Base-by-base conservation (phyloP, 768 basidiomycete genomes). In the Mycena filopes region DNA sequence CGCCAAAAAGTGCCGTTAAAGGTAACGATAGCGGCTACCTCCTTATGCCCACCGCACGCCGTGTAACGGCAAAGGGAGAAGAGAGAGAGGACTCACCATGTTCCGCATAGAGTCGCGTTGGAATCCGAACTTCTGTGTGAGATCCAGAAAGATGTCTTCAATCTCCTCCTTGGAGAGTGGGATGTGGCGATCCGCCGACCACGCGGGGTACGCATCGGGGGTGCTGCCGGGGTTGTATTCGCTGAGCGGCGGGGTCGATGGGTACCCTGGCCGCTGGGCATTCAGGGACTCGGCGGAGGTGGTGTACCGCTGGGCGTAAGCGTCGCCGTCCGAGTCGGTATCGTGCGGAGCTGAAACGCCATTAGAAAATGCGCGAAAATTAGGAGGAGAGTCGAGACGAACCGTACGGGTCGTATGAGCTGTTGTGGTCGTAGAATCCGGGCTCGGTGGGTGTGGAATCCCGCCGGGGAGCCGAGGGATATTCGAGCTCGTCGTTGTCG, bases 111-210 rank as follows among this genome's bases (percentile, higher is more conserved):
- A 93, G 77, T 96, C 95, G 63, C 92, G 84, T 80, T 96, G 98
- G 76, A 99, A 99, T 64, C 98, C 98, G 79, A 99, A 99, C 80
- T 99, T 99, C 84, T 98, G 96, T 23, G 95, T 91, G 40, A 99
- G 85, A 81, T 99, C 98, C 53, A 98, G 87, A 75, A 99, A 94
- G 57, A 99, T 94, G 74, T 99, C 98, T 78, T 99, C 97, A 60
- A 99, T 98, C 82, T 98, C 98, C 78, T 99, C 98, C 83, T 99
- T 98, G 20, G 95, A 96, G 15, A 99, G 83, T 20, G 97, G 97
- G 66, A 98, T 98, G 68, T 94, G 90, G n/a, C 93, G 90, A 53
- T 99, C 98, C 36, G 89, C 79, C 18, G 89, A 89, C 98, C 98
- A 99, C 1, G 97, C 95, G 0, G 97, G 93, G 73, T 98, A 98